These are phyloP conservation scores for Triglochin maritima DNA, from an alignment of 106 monocot genomes.

Conservation along the genomic window DNA sequence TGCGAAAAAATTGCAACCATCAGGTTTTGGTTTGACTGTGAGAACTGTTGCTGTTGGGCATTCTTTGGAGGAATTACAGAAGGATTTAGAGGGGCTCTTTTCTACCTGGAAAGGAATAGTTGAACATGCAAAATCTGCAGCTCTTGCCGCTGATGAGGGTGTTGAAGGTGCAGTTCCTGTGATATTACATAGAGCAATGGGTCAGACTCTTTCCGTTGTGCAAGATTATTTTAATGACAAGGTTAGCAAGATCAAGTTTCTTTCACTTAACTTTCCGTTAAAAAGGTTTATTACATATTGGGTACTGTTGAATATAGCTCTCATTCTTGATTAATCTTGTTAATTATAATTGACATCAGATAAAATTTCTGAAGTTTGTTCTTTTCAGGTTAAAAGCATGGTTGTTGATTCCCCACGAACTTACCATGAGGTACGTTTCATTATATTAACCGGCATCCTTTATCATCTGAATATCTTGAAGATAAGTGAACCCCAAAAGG, in stretches of 20 bases:
- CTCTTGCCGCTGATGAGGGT: conserved; percentile 79
- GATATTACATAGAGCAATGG: conserved; percentile 85
- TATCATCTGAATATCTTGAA: neutral
- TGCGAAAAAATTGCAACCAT: conserved; percentile 61
- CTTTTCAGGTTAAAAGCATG: conserved; percentile 70
- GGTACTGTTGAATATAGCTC: no score
- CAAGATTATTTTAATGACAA: conserved; percentile 97
- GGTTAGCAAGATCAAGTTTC: conserved; percentile 19
- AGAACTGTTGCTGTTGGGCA: conserved; percentile 87
- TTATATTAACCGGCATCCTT: neutral
- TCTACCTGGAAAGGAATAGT: conserved; percentile 81
- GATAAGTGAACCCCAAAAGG: neutral
- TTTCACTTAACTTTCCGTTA: no score
- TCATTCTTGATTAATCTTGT: no score
- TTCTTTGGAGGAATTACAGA: conserved; percentile 80
- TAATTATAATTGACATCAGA: no score
- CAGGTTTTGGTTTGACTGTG: conserved; percentile 76
- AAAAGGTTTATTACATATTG: no score
- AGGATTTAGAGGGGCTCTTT: conserved; percentile 69
- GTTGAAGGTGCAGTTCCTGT: conserved; percentile 85
- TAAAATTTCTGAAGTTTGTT: neutral
- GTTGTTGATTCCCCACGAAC: conserved; percentile 86
- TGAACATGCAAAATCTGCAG: conserved; percentile 92
- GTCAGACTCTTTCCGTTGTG: conserved; percentile 81
- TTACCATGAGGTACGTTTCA: conserved; percentile 66